Evolutionary conservation across 2,329 filamentous ascomycete genomes (phyloP), one percentile per base, ranked within the genome.

Genomic region (Penicillium sp.): DNA sequence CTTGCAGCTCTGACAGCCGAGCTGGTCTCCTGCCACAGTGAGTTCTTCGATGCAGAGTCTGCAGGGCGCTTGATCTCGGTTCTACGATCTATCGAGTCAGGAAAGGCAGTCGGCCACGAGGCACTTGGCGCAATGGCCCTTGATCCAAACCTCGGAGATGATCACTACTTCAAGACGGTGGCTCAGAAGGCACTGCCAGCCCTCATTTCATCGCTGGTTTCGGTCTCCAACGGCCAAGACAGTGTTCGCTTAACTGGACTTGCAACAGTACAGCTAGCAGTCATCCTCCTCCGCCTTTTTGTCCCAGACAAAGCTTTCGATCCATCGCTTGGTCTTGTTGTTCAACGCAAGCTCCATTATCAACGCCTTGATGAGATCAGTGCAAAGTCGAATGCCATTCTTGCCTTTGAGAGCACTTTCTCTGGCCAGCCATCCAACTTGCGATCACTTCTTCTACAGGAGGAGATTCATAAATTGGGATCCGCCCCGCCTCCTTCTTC

Each of bases 251-350:
- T 76, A 52, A 77, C 81, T 19, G 83, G 85, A 19, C 76, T 89
- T 22, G 88, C 90, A 5, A 95, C 93, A 86, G 82, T 92, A 31
- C 82, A 89, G 52, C 87, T 96, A 60, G 89, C 91, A 1, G 76
- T 93, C 19, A 88, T 88, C 16, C 85, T 89, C 40, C 81, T 98
- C 50, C 85, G 85, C 61, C 81, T 97, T 2, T 97, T 94, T 70
- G 87, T 98, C 2, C 93, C 96, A 0, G 89, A 96, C 73, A 88
- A 89, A 65, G 84, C 90, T 3, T 95, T 94, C 68, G 95, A 99
- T 73, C 95, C 95, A 1, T 87, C 86, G 2, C 72, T 87, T 36
- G 79, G 79, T 51, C 76, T 84, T 6, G 80, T 81, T 54, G 83
- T 96, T 18, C 88, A 92, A 66, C 84, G 86, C 19, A 75, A 82